Evolutionary conservation across 192 early-diverging fungal genomes (phyloP), one percentile per base, ranked within the genome.

Genomic region (Coemansia javaensis): DNA sequence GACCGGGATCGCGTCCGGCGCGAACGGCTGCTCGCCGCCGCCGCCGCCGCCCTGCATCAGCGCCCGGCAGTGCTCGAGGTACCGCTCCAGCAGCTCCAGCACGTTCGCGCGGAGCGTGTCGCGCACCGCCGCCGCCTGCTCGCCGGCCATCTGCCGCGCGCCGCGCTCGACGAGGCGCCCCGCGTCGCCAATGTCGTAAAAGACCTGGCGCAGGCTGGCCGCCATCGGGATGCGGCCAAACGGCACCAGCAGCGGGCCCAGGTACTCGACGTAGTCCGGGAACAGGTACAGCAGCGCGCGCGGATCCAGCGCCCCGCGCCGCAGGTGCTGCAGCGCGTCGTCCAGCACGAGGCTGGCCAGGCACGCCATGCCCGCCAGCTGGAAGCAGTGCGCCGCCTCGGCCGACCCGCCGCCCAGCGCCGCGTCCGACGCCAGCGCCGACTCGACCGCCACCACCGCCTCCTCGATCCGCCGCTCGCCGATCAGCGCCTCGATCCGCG

Each of bases 161-260:
- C 48, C 44, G 2, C 13, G 21, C 9, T 37, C 28, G n/a, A 50
- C 52, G 5, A 75, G 33, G 41, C 30, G 15, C 4, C 39, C 28
- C 1, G 39, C 40, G 28, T 52, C 49, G 5, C 63, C 56, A 11
- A 75, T 66, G 7, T 63, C 59, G 15, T 40, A 42, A 13, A 75
- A 52, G 5, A 48, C 11, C 6, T 43, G 41, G 3, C 63, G 56
- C 41, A 75, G 42, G 1, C 43, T 37, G 5, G 41, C 20, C 1
- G 71, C 59, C 71, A 75, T 47, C 14, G 59, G 46, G 5, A 75
- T 48, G 12, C 51, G 63, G 7, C 18, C 55, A 38, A 75, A 62
- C 4, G 71, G 71, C 14, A 50, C 40, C 9, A 75, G 55, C 21
- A 66, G 28, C 10, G 41, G 32, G 4, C 71, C 71, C 30, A 66